phyloP scores from a whole-genome alignment of 768 basidiomycete genomes.

The Infundibulicybe gibba region DNA sequence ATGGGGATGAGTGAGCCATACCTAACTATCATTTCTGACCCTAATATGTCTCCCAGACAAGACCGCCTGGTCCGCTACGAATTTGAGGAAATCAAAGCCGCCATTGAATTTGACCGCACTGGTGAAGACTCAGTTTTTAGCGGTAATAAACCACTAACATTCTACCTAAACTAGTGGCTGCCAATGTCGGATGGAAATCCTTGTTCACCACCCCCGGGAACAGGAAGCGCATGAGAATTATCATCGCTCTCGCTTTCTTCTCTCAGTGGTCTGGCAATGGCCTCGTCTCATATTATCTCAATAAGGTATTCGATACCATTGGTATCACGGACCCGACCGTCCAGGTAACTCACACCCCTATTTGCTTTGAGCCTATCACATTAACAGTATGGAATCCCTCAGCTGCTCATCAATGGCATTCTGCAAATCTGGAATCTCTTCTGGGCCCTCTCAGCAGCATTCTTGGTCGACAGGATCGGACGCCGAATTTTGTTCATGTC shows the following conservation, averaged over 20 bases:
- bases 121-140: slow-evolving; percentile 10
- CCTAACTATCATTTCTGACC: neutral
- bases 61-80: slow-evolving; percentile 73
- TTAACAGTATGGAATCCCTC: slow-evolving; percentile 12
- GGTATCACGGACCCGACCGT: slow-evolving; percentile 58
- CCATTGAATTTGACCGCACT: slow-evolving; percentile 63
- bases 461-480: too few species aligned
- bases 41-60: slow-evolving; percentile 24
- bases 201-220: slow-evolving; percentile 69
- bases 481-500: too few species aligned
- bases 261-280: slow-evolving; percentile 87
- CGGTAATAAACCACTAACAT: neutral
- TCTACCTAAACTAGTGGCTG: slow-evolving; percentile 32
- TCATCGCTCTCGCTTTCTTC: slow-evolving; percentile 77
- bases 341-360: slow-evolving; percentile 24
- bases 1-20: slow-evolving; percentile 52
- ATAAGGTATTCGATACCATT: slow-evolving; percentile 63
- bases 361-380: neutral
- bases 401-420: slow-evolving; percentile 84
- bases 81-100: slow-evolving; percentile 77
- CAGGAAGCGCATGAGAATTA: slow-evolving; percentile 71
- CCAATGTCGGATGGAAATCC: slow-evolving; percentile 65
- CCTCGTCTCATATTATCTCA: slow-evolving; percentile 81
- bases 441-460: too few species aligned
- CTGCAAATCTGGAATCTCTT: too few species aligned